Conservation (phyloP, 2,329 filamentous ascomycete species). For the Cytospora mali region DNA sequence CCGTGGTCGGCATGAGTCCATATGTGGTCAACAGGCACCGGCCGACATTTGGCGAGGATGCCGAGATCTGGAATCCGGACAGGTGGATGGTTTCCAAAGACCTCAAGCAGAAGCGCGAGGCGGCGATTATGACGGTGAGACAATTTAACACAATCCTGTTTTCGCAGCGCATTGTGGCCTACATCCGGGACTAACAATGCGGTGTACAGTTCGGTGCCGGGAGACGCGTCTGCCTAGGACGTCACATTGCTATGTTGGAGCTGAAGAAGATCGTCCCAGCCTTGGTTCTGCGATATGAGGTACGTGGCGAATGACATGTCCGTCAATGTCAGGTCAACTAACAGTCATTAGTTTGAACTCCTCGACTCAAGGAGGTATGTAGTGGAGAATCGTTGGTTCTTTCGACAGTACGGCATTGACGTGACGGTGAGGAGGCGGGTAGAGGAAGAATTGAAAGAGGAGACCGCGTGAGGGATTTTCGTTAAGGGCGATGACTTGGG, state of each 20-base stretch:
- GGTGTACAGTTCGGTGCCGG: slow-evolving; percentile 32
- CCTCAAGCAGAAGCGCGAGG: slow-evolving; percentile 29
- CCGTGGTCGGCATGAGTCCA: slow-evolving; percentile 33
- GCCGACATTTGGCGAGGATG: slow-evolving; percentile 31
- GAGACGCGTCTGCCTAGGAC: slow-evolving; percentile 34
- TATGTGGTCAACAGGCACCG: slow-evolving; percentile 34
- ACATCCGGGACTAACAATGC: too few species aligned
- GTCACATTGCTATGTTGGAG: slow-evolving; percentile 35
- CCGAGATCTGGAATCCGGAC: slow-evolving; percentile 33
- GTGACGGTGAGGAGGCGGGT: too few species aligned
- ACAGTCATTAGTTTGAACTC: too few species aligned
- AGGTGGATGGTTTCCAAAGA: slow-evolving; percentile 30
- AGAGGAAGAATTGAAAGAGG: too few species aligned
- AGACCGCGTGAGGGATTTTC: too few species aligned
- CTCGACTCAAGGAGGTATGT: too few species aligned
- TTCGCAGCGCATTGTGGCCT: too few species aligned
- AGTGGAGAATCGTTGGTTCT: too few species aligned
- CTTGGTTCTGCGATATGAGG: slow-evolving; percentile 35
- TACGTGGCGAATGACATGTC: too few species aligned
- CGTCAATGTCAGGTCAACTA: too few species aligned
- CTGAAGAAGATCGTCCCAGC: slow-evolving; percentile 36
- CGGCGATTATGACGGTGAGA: slow-evolving; percentile 30
- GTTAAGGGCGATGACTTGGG: too few species aligned
- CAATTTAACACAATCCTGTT: neutral
- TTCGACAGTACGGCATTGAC: too few species aligned